Conservation (phyloP, 73 alveolate species). For the Diophrys sp. region DNA sequence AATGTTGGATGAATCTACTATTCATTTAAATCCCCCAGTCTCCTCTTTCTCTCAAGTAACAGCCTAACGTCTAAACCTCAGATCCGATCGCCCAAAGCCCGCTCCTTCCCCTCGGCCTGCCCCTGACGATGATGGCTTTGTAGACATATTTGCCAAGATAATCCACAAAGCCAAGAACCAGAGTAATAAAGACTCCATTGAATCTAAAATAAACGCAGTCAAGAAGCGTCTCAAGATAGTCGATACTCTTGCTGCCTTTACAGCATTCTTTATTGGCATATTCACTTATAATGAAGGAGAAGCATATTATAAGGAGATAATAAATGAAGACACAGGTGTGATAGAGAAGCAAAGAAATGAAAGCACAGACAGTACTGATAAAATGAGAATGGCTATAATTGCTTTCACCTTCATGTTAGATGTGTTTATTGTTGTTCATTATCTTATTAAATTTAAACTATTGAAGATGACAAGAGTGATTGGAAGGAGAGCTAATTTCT, state of each 20-base stretch:
- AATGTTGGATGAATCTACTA: no score
- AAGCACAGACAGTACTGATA: constrained; percentile 10
- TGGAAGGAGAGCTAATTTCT: constrained; percentile 20
- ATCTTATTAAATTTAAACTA: constrained; percentile 14
- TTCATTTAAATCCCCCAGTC: no score
- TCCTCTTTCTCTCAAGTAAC: no score
- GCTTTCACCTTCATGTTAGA: constrained; percentile 21
- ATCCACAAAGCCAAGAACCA: not conserved
- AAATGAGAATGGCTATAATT: constrained; percentile 25
- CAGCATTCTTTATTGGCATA: constrained; percentile 25
- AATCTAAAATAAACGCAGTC: constrained; percentile 19
- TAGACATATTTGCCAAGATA: not conserved
- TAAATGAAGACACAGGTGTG: not conserved
- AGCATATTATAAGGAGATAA: constrained; percentile 3
- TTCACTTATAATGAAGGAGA: constrained; percentile 45
- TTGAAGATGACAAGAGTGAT: constrained; percentile 27
- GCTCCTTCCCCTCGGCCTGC: no score
- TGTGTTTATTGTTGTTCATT: constrained; percentile 2
- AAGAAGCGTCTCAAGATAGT: constrained; percentile 22
- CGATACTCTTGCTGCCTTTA: constrained; percentile 22
- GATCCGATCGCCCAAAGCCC: no score
- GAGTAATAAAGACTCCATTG: not conserved
- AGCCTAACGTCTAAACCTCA: no score
- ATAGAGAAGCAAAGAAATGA: not conserved
- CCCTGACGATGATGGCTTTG: no score